These are phyloP conservation scores for Xylaria hypoxylon DNA, from an alignment of 2,329 filamentous ascomycete species.

Conservation along the genomic window DNA sequence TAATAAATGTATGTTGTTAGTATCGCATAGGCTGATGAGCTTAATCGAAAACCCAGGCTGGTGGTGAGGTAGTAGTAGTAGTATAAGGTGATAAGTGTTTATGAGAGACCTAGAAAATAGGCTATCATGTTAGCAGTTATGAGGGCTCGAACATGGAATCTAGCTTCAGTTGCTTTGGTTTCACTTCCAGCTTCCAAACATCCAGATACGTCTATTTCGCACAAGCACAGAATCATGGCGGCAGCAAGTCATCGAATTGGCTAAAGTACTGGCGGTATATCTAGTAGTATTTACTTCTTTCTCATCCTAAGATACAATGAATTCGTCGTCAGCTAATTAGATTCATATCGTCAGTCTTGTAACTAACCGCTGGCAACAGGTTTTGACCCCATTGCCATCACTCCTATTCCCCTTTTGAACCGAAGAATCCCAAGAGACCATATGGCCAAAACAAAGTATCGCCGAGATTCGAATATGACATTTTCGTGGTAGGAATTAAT, in stretches of 20 bases:
- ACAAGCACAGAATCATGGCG: background rate
- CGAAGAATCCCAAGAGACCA: background rate
- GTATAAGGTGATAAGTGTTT: too few species aligned
- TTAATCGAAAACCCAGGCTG: too few species aligned
- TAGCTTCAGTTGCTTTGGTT: background rate
- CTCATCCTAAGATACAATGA: background rate
- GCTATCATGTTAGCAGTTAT: too few species aligned
- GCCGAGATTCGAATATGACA: background rate
- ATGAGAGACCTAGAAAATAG: too few species aligned
- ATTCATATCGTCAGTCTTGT: slow-evolving; percentile 3
- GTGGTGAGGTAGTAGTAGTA: too few species aligned
- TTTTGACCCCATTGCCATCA: background rate
- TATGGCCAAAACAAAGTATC: background rate
- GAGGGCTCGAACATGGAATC: background rate
- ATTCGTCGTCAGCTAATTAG: slow-evolving; percentile 4
- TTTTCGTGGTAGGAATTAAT: slow-evolving; percentile 5
- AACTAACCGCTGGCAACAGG: slow-evolving; percentile 4
- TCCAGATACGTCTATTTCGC: background rate
- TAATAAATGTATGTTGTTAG: background rate
- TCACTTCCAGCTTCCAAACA: background rate
- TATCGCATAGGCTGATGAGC: background rate
- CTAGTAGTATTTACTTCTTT: slow-evolving; percentile 3
- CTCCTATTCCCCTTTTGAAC: background rate
- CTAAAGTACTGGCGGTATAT: slow-evolving; percentile 5
- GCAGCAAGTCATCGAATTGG: slow-evolving; percentile 13